Evolutionary conservation across 495 filamentous ascomycete species (phyloP).

Genomic region (Cenococcum geophilum): DNA sequence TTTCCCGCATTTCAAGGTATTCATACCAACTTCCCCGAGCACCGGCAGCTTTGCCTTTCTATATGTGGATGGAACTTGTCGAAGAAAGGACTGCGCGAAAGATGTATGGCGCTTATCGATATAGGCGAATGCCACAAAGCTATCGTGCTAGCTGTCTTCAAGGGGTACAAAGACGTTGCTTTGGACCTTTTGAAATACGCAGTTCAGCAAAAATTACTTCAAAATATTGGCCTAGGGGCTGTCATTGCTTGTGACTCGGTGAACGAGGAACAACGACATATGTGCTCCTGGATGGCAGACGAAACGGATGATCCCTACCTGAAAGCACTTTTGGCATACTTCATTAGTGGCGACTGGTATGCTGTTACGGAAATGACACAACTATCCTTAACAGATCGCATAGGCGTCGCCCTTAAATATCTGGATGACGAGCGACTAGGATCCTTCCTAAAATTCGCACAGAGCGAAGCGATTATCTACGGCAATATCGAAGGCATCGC

Average conservation of each 20-base stretch:
- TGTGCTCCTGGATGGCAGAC: conserved; percentile 55
- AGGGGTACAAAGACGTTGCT: conserved; percentile 39
- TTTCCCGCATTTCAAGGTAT: conserved; percentile 47
- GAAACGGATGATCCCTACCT: conserved; percentile 77
- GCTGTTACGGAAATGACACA: conserved; percentile 74
- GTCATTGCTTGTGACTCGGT: conserved; percentile 51
- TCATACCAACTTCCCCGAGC: conserved; percentile 61
- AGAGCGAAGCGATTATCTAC: conserved; percentile 55
- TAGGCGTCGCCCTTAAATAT: conserved; percentile 80
- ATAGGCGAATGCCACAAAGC: conserved; percentile 72
- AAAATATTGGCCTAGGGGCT: conserved; percentile 44
- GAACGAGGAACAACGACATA: conserved; percentile 39
- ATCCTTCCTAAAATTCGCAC: conserved; percentile 59
- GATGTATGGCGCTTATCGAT: conserved; percentile 47
- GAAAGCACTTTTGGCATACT: conserved; percentile 84
- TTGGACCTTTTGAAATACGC: conserved; percentile 36
- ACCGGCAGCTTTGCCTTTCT: conserved; percentile 70
- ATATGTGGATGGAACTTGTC: conserved; percentile 69
- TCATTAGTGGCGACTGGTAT: conserved; percentile 81
- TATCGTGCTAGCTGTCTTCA: conserved; percentile 40
- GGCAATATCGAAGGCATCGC: conserved; percentile 87
- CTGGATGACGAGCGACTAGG: conserved; percentile 72
- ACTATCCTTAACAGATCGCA: conserved; percentile 75
- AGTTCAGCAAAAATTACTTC: conserved; percentile 32
- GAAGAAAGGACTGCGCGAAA: conserved; percentile 54